These are phyloP conservation scores for Arabis alpina DNA, from an alignment of 345 rosid species.

Conservation along the genomic window DNA sequence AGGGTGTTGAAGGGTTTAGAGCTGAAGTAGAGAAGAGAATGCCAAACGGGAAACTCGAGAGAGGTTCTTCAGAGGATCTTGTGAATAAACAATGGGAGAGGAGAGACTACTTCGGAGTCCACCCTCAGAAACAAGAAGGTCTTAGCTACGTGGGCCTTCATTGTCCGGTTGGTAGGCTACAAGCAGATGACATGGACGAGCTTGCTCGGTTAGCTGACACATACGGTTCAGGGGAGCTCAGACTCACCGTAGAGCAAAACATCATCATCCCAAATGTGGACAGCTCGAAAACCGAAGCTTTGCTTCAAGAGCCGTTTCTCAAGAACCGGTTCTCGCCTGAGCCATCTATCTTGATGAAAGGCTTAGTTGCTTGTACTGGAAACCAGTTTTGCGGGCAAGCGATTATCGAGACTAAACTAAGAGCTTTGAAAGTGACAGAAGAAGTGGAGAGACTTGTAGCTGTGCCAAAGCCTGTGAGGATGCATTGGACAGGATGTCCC, in stretches of 20 bases:
- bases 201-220: constrained; percentile 75
- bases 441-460: constrained; percentile 82
- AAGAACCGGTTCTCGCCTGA: constrained; percentile 64
- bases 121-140: constrained; percentile 91
- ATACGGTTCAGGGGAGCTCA: constrained; percentile 84
- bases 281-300: constrained; percentile 67
- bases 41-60: constrained; percentile 65
- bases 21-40: constrained; percentile 77
- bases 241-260: constrained; percentile 93
- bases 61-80: constrained; percentile 68
- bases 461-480: constrained; percentile 64
- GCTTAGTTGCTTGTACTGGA: constrained; percentile 92
- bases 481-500: constrained; percentile 99
- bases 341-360: constrained; percentile 85
- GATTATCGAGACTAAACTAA: constrained; percentile 88
- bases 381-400: constrained; percentile 95
- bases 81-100: constrained; percentile 82
- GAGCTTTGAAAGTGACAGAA: constrained; percentile 84
- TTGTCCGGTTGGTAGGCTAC: constrained; percentile 86
- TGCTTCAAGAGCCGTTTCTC: constrained; percentile 68
- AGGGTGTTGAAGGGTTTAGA: constrained; percentile 91
- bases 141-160: constrained; percentile 81
- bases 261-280: constrained; percentile 82
- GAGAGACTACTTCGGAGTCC: constrained; percentile 80
- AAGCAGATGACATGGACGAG: constrained; percentile 93